A percentile compares a stretch with the other conserved stretches of the same genome.
These are phyloP conservation scores for Ramalina intermedia DNA, from an alignment of 495 filamentous ascomycete genomes.

Conservation along the genomic window DNA sequence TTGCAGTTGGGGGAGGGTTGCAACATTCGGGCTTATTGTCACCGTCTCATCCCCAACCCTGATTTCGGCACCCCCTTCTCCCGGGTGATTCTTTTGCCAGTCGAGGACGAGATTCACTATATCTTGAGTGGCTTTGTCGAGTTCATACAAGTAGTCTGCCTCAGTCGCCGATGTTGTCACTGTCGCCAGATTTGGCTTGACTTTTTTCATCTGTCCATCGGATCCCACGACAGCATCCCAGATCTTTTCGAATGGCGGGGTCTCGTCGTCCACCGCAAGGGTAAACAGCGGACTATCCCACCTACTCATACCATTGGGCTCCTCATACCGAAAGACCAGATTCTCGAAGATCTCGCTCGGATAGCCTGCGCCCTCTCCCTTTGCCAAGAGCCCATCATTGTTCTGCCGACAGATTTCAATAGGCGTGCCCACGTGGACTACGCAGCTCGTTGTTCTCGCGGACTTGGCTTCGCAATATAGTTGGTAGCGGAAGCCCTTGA, in stretches of 20 bases:
- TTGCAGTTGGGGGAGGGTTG: conserved; percentile 59
- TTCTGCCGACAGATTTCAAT: conserved; percentile 50
- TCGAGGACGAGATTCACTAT: conserved; percentile 61
- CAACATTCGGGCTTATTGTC: conserved; percentile 24
- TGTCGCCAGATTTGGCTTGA: conserved; percentile 71
- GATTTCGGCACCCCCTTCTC: conserved; percentile 40
- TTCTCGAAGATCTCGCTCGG: conserved; percentile 65
- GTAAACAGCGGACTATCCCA: conserved; percentile 96
- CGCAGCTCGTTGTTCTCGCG: conserved; percentile 62
- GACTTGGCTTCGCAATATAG: conserved; percentile 91
- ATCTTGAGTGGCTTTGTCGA: conserved; percentile 74
- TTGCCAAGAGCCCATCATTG: conserved; percentile 32
- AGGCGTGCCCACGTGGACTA: conserved; percentile 70
- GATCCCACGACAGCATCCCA: conserved; percentile 60
- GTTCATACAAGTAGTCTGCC: conserved; percentile 67
- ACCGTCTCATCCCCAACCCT: conserved; percentile 24
- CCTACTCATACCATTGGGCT: conserved; percentile 84
- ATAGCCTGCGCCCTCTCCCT: conserved; percentile 20
- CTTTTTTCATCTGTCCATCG: conserved; percentile 25
- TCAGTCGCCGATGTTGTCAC: conserved; percentile 54
- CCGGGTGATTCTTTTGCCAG: conserved; percentile 52
- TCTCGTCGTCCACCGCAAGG: conserved; percentile 61
- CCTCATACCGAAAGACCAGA: conserved; percentile 88
- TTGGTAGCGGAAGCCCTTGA: conserved; percentile 96
- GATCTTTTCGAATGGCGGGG: conserved; percentile 51